phyloP scores from a whole-genome alignment of 495 filamentous ascomycete species.

The Polyplosphaeria fusca region DNA sequence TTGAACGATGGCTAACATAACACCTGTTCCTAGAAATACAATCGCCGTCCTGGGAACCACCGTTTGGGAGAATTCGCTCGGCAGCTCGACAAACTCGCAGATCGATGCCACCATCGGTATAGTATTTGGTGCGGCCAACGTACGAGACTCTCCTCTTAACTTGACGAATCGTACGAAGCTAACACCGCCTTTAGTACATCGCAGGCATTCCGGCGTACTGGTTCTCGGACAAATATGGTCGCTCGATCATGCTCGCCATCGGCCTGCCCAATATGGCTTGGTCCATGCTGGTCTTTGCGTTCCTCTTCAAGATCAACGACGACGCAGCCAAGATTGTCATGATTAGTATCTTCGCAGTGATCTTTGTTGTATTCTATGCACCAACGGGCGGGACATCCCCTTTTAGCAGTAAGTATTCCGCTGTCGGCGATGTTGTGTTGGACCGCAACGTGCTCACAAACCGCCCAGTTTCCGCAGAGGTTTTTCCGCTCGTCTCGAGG shows the following conservation, averaged over 20 bases:
- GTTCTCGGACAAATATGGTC: slow-evolving; percentile 13
- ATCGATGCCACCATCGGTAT: slow-evolving; percentile 6
- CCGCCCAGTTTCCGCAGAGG: slow-evolving; percentile 9
- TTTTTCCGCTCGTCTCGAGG: slow-evolving; percentile 13
- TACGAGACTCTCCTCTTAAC: too few species aligned
- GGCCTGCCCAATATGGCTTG: slow-evolving; percentile 16
- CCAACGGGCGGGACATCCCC: slow-evolving; percentile 11
- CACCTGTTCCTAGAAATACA: background rate
- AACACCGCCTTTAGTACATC: too few species aligned
- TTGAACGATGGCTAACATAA: background rate
- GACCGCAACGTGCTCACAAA: too few species aligned
- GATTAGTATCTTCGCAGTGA: slow-evolving; percentile 2
- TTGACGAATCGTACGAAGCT: too few species aligned
- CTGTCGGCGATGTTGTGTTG: too few species aligned
- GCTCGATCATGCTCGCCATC: slow-evolving; percentile 4
- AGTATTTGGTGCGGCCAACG: slow-evolving; percentile 11
- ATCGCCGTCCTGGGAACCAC: slow-evolving; percentile 11
- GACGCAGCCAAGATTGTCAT: slow-evolving; percentile 1
- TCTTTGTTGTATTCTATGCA: slow-evolving; percentile 15
- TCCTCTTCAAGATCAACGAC: slow-evolving; percentile 10
- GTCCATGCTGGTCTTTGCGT: slow-evolving; percentile 14
- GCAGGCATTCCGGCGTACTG: slow-evolving; percentile 12
- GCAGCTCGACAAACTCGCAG: background rate
- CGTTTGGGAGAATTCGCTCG: slow-evolving; percentile 5
- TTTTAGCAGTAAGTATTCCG: slow-evolving; percentile 6